Evolutionary conservation across 2,329 filamentous ascomycete species (phyloP), one percentile per base, ranked within the genome.

Genomic region (Penicillium hordei): DNA sequence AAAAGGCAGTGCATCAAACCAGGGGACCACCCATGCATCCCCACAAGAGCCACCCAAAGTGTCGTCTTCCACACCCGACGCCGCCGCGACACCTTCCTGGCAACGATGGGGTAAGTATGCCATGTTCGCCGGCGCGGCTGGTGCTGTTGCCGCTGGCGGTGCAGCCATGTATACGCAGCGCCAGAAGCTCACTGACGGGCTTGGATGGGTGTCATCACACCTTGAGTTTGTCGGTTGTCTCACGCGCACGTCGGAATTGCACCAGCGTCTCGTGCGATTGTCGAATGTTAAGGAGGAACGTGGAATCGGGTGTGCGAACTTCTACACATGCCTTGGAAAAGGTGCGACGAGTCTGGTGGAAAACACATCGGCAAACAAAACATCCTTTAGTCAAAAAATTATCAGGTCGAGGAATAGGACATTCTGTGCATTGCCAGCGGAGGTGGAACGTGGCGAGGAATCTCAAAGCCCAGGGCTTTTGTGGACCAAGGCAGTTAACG

Each of bases 181-280:
- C 54, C 90, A 95, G 33, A 87, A 91, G 62, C 85, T 97, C 60
- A 85, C 83, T 3, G 82, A 88, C 59, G 89, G 93, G 8, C 88
- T 88, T 78, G 81, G 81, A 10, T 97, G 93, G 92, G 90, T 90
- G 15, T 86, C 89, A 17, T 94, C 90, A 36, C 94, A 99, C 75
- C 85, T 99, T 27, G 90, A 94, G 73, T 99, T 97, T 68, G 90
- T 97, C 1, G 91, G 92, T 2, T 95, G 91, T 68, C 83, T 99
- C 8, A 89, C 90, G 48, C 86, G 90, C n/a, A 86, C 86, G 5
- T 89, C 93, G 66, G 92, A 96, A 70, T 79, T 97, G 63, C 86
- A 87, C 65, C 84, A 86, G 69, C 86, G 94, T 33, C 82, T 96
- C 10, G 78, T 81, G n/a, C 82, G 79, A 59, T 81, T 97, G 72